Evolutionary conservation across 2,329 filamentous ascomycete genomes (phyloP).

Genomic region (Didymella lethalis): DNA sequence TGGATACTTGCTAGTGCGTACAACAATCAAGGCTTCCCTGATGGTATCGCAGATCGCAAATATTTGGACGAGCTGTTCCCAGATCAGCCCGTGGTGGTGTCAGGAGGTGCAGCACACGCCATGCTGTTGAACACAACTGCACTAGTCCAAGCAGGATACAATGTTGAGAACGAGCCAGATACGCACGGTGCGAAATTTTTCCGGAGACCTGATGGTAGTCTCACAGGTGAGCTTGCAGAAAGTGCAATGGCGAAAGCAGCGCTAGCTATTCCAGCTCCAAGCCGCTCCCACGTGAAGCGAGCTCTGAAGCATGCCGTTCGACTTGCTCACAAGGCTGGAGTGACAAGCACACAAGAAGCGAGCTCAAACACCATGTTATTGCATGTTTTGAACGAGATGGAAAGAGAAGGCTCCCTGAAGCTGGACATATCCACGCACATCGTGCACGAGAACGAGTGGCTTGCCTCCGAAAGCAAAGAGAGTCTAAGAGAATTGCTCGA

Average conservation of each 20-base stretch:
- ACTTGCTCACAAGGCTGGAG: conserved; percentile 37
- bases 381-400: conserved; percentile 37
- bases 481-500: conserved; percentile 30
- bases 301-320: conserved; percentile 33
- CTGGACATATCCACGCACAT: conserved; percentile 34
- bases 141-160: conserved; percentile 32
- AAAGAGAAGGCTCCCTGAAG: conserved; percentile 31
- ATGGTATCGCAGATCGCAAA: conserved; percentile 30
- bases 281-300: conserved; percentile 19
- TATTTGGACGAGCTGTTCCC: conserved; percentile 37
- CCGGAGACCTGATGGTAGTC: conserved; percentile 33
- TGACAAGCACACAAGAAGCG: conserved; percentile 47
- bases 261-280: conserved; percentile 31
- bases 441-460: conserved; percentile 22
- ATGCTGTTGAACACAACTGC: conserved; percentile 28
- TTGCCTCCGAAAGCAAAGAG: conserved; percentile 17
- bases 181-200: conserved; percentile 32
- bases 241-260: conserved; percentile 33
- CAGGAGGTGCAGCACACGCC: conserved; percentile 40
- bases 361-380: conserved; percentile 39
- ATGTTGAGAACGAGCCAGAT: conserved; percentile 31
- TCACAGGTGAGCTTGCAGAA: conserved; percentile 45
- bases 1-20: conserved; percentile 34
- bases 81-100: conserved; percentile 40
- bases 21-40: conserved; percentile 27